Evolutionary conservation across 805 yeast species (phyloP), one percentile per base, ranked within the genome.

Genomic region (Torulaspora microellipsoides): DNA sequence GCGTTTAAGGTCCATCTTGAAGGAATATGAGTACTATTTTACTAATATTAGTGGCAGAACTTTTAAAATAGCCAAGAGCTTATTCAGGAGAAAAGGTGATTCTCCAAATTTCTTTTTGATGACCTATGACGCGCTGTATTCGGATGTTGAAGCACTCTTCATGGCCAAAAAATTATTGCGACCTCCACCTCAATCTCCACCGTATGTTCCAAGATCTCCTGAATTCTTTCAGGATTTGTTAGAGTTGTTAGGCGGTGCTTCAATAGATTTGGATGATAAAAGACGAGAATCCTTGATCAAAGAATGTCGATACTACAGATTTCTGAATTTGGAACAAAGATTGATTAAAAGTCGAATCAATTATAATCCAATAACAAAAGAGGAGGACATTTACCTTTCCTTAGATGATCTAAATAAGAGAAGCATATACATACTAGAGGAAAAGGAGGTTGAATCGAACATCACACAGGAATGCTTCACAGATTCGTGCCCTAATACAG

Each of bases 231-330:
- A 59, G 14, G 81, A 77, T 36, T 54, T 89, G 23, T 42, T 89
- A 36, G 69, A 70, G 20, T 56, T 78, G 2, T 61, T 87, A 20
- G 71, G 74, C 47, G 90, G 90, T 0, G 75, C 77, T 30, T 58
- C 66, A 3, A 52, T 77, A 14, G 65, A 68, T 1, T 69, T 85
- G 35, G 68, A 73, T 43, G 83, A 80, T 32, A 60, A 63, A 1
- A 85, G 81, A 57, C 70, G 96, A 33, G 60, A 65, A 8, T 61
- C 76, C 12, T 67, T 89, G 45, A 61, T 83, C 8, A 70, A 70
- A 40, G 97, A 89, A 58, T 85, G 95, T 51, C 71, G 76, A 35
- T 89, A 84, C 64, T 89, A 86, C 61, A 70, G 91, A 36, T 83
- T 89, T 53, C 66, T 77, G 36, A 88, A 80, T 30, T 67, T 89